phyloP scores from a whole-genome alignment of 2,329 filamentous ascomycete genomes.

The Ceratocystis papillata region DNA sequence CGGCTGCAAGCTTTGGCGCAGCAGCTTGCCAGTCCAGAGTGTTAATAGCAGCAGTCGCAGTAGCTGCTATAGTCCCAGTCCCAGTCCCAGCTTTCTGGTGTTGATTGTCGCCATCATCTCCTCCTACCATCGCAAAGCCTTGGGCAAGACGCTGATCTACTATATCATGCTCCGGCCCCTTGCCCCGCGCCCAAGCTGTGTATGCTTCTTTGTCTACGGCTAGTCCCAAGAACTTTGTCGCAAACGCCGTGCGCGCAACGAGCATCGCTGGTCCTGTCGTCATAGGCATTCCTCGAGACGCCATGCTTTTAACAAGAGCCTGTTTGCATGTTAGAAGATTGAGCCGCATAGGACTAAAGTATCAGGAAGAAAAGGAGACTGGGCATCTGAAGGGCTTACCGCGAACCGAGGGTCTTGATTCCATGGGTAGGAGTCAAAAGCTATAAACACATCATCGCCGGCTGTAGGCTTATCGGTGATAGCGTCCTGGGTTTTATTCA shows the following conservation, averaged over 20 bases:
- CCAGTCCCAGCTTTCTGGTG: slow-evolving; percentile 14
- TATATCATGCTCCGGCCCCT: slow-evolving; percentile 30
- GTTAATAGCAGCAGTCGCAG: background rate
- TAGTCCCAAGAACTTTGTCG: slow-evolving; percentile 40
- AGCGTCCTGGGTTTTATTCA: background rate
- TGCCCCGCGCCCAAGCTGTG: slow-evolving; percentile 47
- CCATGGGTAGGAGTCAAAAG: slow-evolving; percentile 59
- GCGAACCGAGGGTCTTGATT: slow-evolving; percentile 57
- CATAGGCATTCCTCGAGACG: slow-evolving; percentile 44
- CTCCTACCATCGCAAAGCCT: background rate
- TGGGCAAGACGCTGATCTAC: slow-evolving; percentile 33
- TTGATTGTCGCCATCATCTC: background rate
- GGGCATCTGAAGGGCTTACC: slow-evolving; percentile 32
- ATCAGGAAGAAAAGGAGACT: background rate
- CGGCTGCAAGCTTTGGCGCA: slow-evolving; percentile 40
- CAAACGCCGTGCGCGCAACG: slow-evolving; percentile 56
- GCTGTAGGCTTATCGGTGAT: slow-evolving; percentile 26
- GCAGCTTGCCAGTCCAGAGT: slow-evolving; percentile 39
- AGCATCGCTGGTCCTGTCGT: slow-evolving; percentile 31
- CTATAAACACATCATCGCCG: slow-evolving; percentile 42
- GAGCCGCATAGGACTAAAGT: background rate
- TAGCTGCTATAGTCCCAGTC: slow-evolving; percentile 16
- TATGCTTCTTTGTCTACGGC: slow-evolving; percentile 57
- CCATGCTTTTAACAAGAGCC: slow-evolving; percentile 33
- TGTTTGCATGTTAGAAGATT: slow-evolving; percentile 9